Evolutionary conservation across 2,329 filamentous ascomycete genomes (phyloP), one percentile per base, ranked within the genome.

Genomic region (Tricladium varicosporioides): DNA sequence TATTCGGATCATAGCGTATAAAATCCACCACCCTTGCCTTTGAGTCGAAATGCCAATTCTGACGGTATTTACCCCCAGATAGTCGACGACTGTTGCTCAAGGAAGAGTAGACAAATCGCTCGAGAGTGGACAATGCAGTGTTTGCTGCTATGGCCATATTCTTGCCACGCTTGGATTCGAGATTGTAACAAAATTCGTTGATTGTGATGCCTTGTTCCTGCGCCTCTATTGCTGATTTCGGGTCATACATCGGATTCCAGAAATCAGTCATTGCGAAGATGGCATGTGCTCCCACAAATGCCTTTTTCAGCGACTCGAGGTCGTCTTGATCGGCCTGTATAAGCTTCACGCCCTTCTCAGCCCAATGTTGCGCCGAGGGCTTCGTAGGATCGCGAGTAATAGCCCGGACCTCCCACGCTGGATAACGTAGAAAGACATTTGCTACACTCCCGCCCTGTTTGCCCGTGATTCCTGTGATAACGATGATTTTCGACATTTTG

Each of bases 201-300:
- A 47, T 19, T 11, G 51, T 51, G 11, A 36, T 45, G 5, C 46
- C 46, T 15, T 32, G 27, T 2, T 36, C 13, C 8, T 36, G 14
- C 11, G 8, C 9, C 18, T 9, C 19, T 18, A 18, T 11, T 22
- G 15, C 15, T 2, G 15, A 11, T 1, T n/a, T 15, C 42, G 18
- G 18, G 16, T 7, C 15, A 9, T n/a, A n/a, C 42, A 61, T 46
- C 18, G 27, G 31, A 13, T 15, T 0, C 67, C 67, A 5, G 62
- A 15, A 1, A 71, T 69, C 61, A 72, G 81, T 84, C 49, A 81
- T 76, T 55, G 75, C 75, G 68, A 82, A 84, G 57, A 85, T 80
- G 55, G 75, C 67, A 56, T 76, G 74, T 22, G 78, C 78, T 7
- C 60, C 63, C 27, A 60, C 22, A 55, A 81, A 80, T 0, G 75